phyloP scores from a whole-genome alignment of 768 basidiomycete species.

The Mycena capillaripes region DNA sequence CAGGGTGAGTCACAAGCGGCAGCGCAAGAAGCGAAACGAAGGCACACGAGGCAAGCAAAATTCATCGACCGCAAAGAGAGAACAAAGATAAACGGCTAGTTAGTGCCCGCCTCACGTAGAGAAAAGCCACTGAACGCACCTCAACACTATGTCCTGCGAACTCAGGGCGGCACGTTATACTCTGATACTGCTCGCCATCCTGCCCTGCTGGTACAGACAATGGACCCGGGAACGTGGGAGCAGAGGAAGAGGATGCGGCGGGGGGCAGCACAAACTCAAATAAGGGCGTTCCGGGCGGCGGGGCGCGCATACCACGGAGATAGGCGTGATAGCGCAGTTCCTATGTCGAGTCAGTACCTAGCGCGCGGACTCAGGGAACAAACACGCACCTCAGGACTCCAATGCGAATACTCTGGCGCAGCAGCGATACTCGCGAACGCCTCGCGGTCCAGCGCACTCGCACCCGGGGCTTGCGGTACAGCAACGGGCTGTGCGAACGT shows the following conservation, averaged over 20 bases:
- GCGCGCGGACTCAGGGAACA: too few relatives aligned
- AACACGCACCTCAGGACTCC: conserved; percentile 50
- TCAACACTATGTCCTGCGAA: conserved; percentile 58
- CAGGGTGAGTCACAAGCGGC: too few relatives aligned
- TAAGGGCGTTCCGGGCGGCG: conserved; percentile 28
- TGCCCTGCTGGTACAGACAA: conserved; percentile 28
- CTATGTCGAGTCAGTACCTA: conserved; percentile 33
- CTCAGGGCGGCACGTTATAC: conserved; percentile 47
- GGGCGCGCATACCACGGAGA: conserved; percentile 40
- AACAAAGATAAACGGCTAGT: background rate
- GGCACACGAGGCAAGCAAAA: background rate
- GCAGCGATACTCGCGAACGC: conserved; percentile 47
- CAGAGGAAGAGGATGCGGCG: background rate
- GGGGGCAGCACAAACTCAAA: conserved; percentile 1
- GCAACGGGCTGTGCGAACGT: conserved; percentile 43
- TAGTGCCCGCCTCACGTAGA: background rate
- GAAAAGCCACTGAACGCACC: conserved; percentile 45
- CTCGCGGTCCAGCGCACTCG: conserved; percentile 32
- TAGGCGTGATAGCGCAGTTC: conserved; percentile 53
- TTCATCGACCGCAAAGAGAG: too few relatives aligned
- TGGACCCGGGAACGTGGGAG: background rate
- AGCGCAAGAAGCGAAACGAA: too few relatives aligned
- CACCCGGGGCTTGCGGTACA: too few relatives aligned
- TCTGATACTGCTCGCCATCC: conserved; percentile 45
- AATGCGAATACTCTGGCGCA: conserved; percentile 44